A percentile compares a stretch with the other conserved stretches of the same genome.
Evolutionary conservation across 1,284 basidiomycete species (phyloP).

Genomic region (Sparassis latifolia): DNA sequence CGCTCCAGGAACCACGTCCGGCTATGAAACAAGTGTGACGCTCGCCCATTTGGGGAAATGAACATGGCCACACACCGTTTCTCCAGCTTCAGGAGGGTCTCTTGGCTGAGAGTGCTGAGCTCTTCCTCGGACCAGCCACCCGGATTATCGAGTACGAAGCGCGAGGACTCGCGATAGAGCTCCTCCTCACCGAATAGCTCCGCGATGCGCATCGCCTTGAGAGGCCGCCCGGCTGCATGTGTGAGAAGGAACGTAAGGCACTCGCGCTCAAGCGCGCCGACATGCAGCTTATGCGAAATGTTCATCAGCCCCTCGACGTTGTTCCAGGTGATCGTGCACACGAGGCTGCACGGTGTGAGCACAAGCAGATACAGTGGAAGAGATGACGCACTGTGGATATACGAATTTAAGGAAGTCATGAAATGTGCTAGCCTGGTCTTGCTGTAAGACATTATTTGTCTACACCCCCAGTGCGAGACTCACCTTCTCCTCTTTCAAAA

Average conservation of each 20-base stretch:
- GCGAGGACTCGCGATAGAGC: slow-evolving; percentile 81
- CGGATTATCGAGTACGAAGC: slow-evolving; percentile 88
- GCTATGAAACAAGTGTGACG: slow-evolving; percentile 28
- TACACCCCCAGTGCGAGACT: slow-evolving; percentile 10
- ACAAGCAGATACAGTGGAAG: not conserved
- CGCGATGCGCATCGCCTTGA: slow-evolving; percentile 86
- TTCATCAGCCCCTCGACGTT: slow-evolving; percentile 88
- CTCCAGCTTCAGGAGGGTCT: slow-evolving; percentile 82
- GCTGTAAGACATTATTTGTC: not conserved
- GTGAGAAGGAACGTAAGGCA: slow-evolving; percentile 84
- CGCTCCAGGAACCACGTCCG: slow-evolving; percentile 93
- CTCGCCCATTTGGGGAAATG: not conserved
- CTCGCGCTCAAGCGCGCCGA: slow-evolving; percentile 72
- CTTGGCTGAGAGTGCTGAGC: slow-evolving; percentile 68
- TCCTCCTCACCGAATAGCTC: slow-evolving; percentile 85
- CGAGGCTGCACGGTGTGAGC: slow-evolving; percentile 43
- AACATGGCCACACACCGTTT: slow-evolving; percentile 50
- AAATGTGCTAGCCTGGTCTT: slow-evolving; percentile 63
- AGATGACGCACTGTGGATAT: slow-evolving; percentile 67
- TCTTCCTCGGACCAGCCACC: slow-evolving; percentile 82
- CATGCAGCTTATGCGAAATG: slow-evolving; percentile 79
- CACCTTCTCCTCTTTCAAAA: slow-evolving; percentile 77
- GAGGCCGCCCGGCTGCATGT: slow-evolving; percentile 84
- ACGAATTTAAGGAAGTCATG: slow-evolving; percentile 84
- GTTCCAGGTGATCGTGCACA: slow-evolving; percentile 90